Evolutionary conservation across 164 flowering plant genomes (phyloP).

Genomic region (Annona squamosa): DNA sequence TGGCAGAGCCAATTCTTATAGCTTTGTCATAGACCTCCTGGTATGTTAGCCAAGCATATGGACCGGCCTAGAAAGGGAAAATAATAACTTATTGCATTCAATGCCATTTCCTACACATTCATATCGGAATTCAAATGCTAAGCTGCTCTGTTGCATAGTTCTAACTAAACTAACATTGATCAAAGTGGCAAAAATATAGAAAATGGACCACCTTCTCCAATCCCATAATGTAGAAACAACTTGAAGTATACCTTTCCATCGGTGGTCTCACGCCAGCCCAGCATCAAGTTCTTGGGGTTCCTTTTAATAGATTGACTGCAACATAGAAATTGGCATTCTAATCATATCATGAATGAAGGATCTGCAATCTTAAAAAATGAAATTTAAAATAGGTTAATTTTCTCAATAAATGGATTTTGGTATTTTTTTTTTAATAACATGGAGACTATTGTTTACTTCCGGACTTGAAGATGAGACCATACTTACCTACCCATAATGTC

Average conservation of each 20-base stretch:
- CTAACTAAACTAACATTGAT: background rate
- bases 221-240: no score
- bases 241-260: constrained; percentile 51
- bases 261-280: constrained; percentile 56
- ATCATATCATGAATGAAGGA: background rate
- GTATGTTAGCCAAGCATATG: constrained; percentile 74
- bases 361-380: background rate
- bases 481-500: no score
- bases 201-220: background rate
- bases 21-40: constrained; percentile 61
- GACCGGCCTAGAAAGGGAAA: constrained; percentile 45
- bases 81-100: background rate
- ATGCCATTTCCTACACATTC: background rate
- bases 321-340: background rate
- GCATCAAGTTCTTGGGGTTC: constrained; percentile 50
- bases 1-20: constrained; percentile 66
- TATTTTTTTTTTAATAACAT: no score
- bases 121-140: background rate
- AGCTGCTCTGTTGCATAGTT: background rate
- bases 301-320: constrained; percentile 54
- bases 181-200: background rate
- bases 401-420: no score
- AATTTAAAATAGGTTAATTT: background rate
- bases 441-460: no score
- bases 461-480: no score